Evolutionary conservation across 805 yeast species (phyloP).

Genomic region (Metschnikowia dekortorum): DNA sequence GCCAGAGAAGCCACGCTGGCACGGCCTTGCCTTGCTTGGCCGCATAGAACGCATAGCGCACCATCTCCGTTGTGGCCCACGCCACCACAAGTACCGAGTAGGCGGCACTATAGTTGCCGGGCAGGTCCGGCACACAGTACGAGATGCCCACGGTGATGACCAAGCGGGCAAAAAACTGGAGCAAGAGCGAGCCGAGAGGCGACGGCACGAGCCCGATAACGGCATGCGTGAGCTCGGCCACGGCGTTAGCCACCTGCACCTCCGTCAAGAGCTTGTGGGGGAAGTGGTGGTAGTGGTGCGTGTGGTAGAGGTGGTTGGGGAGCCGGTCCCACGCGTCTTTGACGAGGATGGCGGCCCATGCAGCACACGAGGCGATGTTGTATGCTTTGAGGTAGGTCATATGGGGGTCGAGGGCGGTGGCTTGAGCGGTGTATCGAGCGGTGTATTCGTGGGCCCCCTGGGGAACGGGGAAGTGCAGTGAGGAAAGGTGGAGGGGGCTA

Average conservation of each 20-base stretch:
- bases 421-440: too few species aligned
- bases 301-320: constrained; percentile 8
- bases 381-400: constrained; percentile 14
- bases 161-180: constrained; percentile 29
- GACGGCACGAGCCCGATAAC: constrained; percentile 26
- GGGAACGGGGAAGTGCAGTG: too few species aligned
- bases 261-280: constrained; percentile 29
- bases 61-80: constrained; percentile 29
- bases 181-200: constrained; percentile 21
- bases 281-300: constrained; percentile 10
- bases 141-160: constrained; percentile 27
- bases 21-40: constrained; percentile 15
- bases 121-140: constrained; percentile 24
- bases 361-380: constrained; percentile 15
- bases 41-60: constrained; percentile 26
- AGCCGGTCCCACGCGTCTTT: constrained; percentile 11
- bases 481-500: too few species aligned
- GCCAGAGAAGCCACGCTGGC: constrained; percentile 23
- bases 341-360: constrained; percentile 18
- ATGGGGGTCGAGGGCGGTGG: too few species aligned
- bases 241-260: constrained; percentile 24
- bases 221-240: constrained; percentile 22
- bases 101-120: constrained; percentile 23
- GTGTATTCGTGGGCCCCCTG: too few species aligned
- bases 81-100: constrained; percentile 23